Evolutionary conservation across 306 rosid species (phyloP), one percentile per base, ranked within the genome.

Genomic region (Morella rubra): DNA sequence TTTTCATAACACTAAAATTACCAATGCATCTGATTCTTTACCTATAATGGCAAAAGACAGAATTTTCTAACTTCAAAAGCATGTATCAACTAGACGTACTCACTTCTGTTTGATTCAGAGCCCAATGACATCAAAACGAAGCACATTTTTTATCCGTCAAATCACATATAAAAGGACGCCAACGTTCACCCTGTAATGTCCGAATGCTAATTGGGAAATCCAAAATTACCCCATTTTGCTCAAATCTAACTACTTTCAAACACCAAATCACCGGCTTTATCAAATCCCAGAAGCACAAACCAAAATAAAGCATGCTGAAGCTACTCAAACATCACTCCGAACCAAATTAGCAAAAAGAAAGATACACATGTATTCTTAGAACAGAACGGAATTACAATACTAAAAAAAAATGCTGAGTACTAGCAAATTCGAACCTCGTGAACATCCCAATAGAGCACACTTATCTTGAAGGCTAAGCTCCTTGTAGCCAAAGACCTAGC

Each of bases 391-490:
- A 47, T 7, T 6, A 27, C 8, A 58, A 58, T 22, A 74, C 50
- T 73, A 59, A 7, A 32, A 73, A 18, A 37, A 19, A 19, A 41
- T 20, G 14, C 2, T 32, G 71, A 12, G 40, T 74, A 7, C 5
- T 14, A 66, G 16, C 16, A 9, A 50, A 42, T 1, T 40, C 0
- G 50, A 71, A 96, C 99, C 93, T 85, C 81, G 14, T 82, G 88
- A 80, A 80, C 82, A 85, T 96, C 99, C 59, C 91, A 90, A 77
- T 96, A 96, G 20, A 96, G 97, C 71, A 96, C 98, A 77, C 89
- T 96, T 78, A 96, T 96, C 84, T 88, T 96, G 86, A 96, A 96
- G 9, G 99, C 99, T 86, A 96, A 84, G 90, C 99, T 96, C 68
- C 99, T 81, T 19, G 93, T 85, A 24, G 98, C 99, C 85, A 96